These are phyloP conservation scores for Mycena pura DNA, from an alignment of 768 basidiomycete species.

Conservation along the genomic window DNA sequence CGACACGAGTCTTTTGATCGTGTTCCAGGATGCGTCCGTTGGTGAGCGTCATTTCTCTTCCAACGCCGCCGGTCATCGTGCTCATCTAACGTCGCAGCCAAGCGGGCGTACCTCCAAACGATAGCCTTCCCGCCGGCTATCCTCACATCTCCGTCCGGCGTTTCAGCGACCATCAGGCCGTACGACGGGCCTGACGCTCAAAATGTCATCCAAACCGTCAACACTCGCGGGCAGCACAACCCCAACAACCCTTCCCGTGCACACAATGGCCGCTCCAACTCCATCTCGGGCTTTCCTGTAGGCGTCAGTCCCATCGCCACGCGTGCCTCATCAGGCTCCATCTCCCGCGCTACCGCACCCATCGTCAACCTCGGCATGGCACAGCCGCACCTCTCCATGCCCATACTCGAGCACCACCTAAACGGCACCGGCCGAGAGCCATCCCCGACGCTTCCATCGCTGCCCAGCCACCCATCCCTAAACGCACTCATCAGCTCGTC, in stretches of 20 bases:
- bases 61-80: neutral
- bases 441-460: conserved; percentile 80
- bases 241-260: conserved; percentile 70
- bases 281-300: conserved; percentile 69
- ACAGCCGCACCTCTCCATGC: conserved; percentile 36
- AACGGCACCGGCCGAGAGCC: conserved; percentile 67
- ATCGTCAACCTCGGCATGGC: conserved; percentile 45
- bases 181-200: conserved; percentile 97
- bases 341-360: conserved; percentile 41
- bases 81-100: no score
- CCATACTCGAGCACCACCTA: conserved; percentile 60
- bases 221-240: conserved; percentile 71
- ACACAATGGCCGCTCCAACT: conserved; percentile 73
- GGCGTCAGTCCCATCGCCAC: conserved; percentile 49
- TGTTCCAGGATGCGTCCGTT: conserved; percentile 87
- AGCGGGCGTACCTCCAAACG: conserved; percentile 92
- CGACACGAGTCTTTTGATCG: conserved; percentile 93
- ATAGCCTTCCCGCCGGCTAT: conserved; percentile 82
- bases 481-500: conserved; percentile 85
- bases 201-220: conserved; percentile 81
- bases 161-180: conserved; percentile 74
- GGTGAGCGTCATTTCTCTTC: conserved; percentile 63
- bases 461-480: conserved; percentile 85
- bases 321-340: conserved; percentile 37
- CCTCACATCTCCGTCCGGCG: conserved; percentile 62